Conservation (phyloP, 352 stramenopile genomes). For the Globisporangium emineosum region DNA sequence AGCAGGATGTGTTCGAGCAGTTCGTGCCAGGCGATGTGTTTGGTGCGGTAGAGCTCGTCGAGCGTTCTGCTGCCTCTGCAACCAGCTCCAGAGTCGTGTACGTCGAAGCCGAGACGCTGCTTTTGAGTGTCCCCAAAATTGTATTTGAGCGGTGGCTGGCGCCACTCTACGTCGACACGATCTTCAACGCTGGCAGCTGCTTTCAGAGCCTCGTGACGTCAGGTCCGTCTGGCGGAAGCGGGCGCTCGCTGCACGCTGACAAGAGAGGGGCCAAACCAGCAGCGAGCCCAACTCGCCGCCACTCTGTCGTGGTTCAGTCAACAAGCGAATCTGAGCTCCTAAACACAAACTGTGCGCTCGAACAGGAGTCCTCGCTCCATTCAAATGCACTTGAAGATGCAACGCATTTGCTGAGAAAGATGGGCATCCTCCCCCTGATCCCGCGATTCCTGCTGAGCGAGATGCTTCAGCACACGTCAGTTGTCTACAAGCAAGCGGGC, state of each 20-base stretch:
- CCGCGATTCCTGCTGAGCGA: conserved; percentile 42
- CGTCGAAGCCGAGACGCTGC: conserved; percentile 29
- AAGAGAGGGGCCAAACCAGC: neutral
- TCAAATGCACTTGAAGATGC: conserved; percentile 23
- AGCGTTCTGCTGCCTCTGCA: neutral
- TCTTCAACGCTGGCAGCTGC: conserved; percentile 37
- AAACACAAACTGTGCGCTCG: neutral
- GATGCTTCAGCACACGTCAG: conserved; percentile 25
- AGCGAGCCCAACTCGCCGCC: neutral
- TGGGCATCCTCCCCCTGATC: conserved; percentile 32
- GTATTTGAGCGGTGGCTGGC: conserved; percentile 46
- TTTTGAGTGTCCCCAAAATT: conserved; percentile 33
- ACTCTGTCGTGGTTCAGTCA: neutral
- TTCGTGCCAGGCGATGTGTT: conserved; percentile 38
- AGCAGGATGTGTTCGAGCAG: conserved; percentile 3
- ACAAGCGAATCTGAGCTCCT: neutral
- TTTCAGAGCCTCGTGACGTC: conserved; percentile 25
- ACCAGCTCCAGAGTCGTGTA: conserved; percentile 19
- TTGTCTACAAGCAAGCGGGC: conserved; percentile 39
- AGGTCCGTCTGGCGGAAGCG: neutral
- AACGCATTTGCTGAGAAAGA: conserved; percentile 34
- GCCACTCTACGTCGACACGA: conserved; percentile 27
- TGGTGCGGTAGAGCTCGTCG: conserved; percentile 28
- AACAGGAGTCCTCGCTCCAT: conserved; percentile 3
- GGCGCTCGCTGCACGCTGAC: neutral